Conservation (phyloP, 371 early-diverging fungal genomes). For the Mucor piriformis region DNA sequence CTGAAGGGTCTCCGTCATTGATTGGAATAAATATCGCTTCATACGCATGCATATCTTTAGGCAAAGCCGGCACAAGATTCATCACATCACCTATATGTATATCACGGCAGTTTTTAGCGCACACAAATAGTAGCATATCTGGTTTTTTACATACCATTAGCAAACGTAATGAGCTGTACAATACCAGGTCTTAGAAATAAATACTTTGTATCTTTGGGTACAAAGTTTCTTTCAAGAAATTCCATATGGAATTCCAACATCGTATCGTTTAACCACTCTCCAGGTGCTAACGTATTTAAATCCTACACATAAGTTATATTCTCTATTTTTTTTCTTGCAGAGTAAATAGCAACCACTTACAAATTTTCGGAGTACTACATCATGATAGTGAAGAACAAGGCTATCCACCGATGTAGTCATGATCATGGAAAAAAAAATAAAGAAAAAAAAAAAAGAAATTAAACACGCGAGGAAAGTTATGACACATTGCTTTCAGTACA, state of each 20-base stretch:
- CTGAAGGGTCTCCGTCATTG: conserved; percentile 46
- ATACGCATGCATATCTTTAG: conserved; percentile 30
- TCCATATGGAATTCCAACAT: conserved; percentile 61
- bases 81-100: conserved; percentile 23
- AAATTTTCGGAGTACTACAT: conserved; percentile 39
- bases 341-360: no score
- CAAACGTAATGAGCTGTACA: conserved; percentile 40
- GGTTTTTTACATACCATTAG: conserved; percentile 28
- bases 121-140: not conserved
- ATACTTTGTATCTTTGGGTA: conserved; percentile 29
- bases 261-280: conserved; percentile 63
- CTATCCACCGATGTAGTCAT: conserved; percentile 8
- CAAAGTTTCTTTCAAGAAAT: conserved; percentile 42
- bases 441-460: not conserved
- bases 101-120: not conserved
- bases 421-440: conserved; percentile 1
- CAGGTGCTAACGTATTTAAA: conserved; percentile 44
- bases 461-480: not conserved
- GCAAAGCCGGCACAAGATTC: conserved; percentile 35
- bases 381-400: conserved; percentile 41
- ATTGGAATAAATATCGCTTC: conserved; percentile 48
- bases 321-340: no score
- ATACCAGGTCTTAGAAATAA: conserved; percentile 44
- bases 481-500: not conserved
- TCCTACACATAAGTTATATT: conserved; percentile 32